These are phyloP conservation scores for Linum usitatissimum DNA, from an alignment of 345 rosid genomes.

Conservation along the genomic window DNA sequence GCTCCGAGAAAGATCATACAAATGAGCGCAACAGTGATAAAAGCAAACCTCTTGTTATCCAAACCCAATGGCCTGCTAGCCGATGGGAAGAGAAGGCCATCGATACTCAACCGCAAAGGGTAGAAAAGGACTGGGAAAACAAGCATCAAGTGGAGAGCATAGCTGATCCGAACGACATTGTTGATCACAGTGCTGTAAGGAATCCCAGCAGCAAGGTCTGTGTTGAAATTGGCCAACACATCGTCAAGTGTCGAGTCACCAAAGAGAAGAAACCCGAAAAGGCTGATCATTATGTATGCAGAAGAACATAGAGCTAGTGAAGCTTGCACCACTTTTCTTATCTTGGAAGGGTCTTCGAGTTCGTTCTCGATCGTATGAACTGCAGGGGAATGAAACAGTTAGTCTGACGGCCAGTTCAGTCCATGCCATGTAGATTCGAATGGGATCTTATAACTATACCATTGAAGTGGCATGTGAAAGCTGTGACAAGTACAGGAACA, in stretches of 20 bases:
- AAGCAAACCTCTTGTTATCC: constrained; percentile 13
- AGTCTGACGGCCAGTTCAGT: not conserved
- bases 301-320: constrained; percentile 13
- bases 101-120: constrained; percentile 14
- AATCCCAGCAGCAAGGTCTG: constrained; percentile 7
- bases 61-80: constrained; percentile 9
- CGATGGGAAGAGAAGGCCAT: constrained; percentile 19
- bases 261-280: constrained; percentile 20
- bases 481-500: constrained; percentile 17
- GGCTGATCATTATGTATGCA: constrained; percentile 14
- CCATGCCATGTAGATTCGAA: not conserved
- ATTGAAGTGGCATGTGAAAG: constrained; percentile 21
- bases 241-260: constrained; percentile 19
- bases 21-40: constrained; percentile 11
- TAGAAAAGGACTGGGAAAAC: constrained; percentile 16
- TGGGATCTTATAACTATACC: not conserved
- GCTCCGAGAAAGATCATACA: constrained; percentile 16
- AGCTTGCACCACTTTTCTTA: constrained; percentile 13
- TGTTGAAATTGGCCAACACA: constrained; percentile 18
- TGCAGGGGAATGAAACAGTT: constrained; percentile 1
- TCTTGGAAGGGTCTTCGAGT: constrained; percentile 15
- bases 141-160: constrained; percentile 18
- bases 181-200: constrained; percentile 14
- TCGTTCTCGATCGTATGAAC: constrained; percentile 18
- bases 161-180: constrained; percentile 15